A percentile compares a stretch with the other conserved stretches of the same genome.
phyloP scores from a whole-genome alignment of 305 asterid genomes.

The Andrographis paniculata region DNA sequence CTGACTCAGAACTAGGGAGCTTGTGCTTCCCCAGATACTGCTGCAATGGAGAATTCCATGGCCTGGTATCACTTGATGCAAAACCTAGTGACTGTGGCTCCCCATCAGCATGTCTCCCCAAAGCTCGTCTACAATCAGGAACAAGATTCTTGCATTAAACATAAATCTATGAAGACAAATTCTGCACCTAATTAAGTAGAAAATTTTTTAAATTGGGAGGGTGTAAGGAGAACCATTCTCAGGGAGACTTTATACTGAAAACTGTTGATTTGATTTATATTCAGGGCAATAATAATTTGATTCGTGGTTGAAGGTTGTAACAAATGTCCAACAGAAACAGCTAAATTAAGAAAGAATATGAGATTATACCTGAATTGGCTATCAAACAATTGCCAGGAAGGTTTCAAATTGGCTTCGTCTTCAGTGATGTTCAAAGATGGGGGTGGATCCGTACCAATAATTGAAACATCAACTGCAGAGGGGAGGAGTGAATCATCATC shows the following conservation, averaged over 20 bases:
- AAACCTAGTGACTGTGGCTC: constrained; percentile 32
- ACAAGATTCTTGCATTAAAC: constrained; percentile 7
- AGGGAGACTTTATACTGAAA: too few species aligned
- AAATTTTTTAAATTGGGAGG: too few species aligned
- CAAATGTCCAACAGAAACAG: too few species aligned
- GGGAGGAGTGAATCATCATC: constrained; percentile 40
- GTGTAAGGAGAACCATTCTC: too few species aligned
- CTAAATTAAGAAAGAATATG: not conserved
- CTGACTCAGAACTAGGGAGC: constrained; percentile 43
- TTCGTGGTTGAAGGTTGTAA: too few species aligned
- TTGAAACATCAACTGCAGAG: constrained; percentile 39
- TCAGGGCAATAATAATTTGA: too few species aligned
- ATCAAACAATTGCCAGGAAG: constrained; percentile 38
- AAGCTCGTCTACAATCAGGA: constrained; percentile 35
- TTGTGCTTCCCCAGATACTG: constrained; percentile 53
- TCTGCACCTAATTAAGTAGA: too few species aligned
- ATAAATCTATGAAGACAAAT: not conserved
- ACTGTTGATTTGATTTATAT: too few species aligned
- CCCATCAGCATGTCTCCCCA: constrained; percentile 34
- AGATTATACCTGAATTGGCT: constrained; percentile 55
- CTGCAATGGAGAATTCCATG: constrained; percentile 33
- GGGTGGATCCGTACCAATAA: constrained; percentile 42
- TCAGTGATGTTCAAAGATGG: constrained; percentile 23
- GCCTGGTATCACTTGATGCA: constrained; percentile 31
- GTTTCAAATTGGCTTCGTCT: constrained; percentile 33